These are phyloP conservation scores for Gracilariopsis chorda DNA, from an alignment of 23 red algal species.

Conservation along the genomic window DNA sequence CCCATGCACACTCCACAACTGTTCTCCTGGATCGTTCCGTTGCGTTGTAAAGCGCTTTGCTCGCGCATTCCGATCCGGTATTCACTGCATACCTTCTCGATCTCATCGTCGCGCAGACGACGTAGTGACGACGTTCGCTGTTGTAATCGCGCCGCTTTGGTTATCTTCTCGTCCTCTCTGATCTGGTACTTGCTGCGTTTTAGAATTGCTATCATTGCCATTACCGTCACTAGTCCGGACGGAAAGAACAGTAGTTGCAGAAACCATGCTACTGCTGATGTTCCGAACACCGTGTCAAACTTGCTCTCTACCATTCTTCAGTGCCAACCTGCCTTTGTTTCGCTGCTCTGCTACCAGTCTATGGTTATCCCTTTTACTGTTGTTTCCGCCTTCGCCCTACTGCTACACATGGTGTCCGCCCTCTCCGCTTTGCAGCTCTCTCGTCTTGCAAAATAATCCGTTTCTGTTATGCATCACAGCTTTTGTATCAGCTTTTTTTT, in stretches of 20 bases:
- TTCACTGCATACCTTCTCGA: slow-evolving; percentile 6
- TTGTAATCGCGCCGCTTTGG: slow-evolving; percentile 15
- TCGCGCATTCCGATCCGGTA: not conserved
- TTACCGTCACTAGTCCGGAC: slow-evolving; percentile 5
- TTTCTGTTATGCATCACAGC: too few species aligned
- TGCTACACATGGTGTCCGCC: too few species aligned
- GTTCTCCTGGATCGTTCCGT: not conserved
- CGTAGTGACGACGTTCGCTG: not conserved
- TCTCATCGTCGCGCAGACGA: not conserved
- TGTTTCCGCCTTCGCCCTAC: too few species aligned
- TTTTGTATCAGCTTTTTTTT: too few species aligned
- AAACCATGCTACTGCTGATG: slow-evolving; percentile 42
- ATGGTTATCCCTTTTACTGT: too few species aligned
- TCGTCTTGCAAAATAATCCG: too few species aligned
- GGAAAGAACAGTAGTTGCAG: slow-evolving; percentile 53
- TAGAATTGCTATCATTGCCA: slow-evolving; percentile 10
- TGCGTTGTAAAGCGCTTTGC: not conserved
- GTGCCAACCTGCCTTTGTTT: too few species aligned
- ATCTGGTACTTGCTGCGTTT: not conserved
- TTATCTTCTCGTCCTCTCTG: slow-evolving; percentile 4
- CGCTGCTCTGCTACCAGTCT: too few species aligned
- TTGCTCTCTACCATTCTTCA: too few species aligned
- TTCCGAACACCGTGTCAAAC: slow-evolving; percentile 22
- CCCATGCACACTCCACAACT: slow-evolving; percentile 13
- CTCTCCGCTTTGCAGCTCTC: too few species aligned